Evolutionary conservation across 2,329 filamentous ascomycete species (phyloP).

Genomic region (Botrytis byssoidea): DNA sequence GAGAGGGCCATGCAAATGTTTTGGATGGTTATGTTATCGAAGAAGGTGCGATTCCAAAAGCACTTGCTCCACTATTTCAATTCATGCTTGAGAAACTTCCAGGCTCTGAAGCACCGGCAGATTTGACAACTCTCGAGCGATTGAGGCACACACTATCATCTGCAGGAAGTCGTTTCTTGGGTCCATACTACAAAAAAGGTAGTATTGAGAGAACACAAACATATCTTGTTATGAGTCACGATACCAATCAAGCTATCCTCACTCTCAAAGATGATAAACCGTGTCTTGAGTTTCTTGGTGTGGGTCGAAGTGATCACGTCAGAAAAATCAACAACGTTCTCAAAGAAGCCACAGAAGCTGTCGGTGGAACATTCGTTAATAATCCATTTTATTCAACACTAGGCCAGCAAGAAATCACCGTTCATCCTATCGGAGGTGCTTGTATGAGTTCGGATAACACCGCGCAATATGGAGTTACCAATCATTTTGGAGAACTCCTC

Average conservation of each 20-base stretch:
- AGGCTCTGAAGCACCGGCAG: constrained; percentile 44
- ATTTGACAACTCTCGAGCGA: constrained; percentile 43
- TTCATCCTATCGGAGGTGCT: constrained; percentile 66
- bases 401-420: constrained; percentile 58
- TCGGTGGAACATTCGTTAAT: constrained; percentile 59
- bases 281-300: constrained; percentile 58
- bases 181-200: constrained; percentile 55
- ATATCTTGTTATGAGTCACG: constrained; percentile 52
- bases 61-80: constrained; percentile 56
- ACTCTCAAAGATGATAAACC: constrained; percentile 59
- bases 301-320: constrained; percentile 55
- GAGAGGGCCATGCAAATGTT: constrained; percentile 51
- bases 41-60: constrained; percentile 60
- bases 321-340: constrained; percentile 52
- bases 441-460: constrained; percentile 60
- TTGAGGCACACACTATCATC: constrained; percentile 49
- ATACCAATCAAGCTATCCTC: constrained; percentile 55
- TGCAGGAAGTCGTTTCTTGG: constrained; percentile 54
- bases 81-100: constrained; percentile 55
- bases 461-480: constrained; percentile 56
- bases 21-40: constrained; percentile 63
- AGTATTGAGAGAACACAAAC: constrained; percentile 60
- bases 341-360: constrained; percentile 52
- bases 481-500: constrained; percentile 61
- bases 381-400: constrained; percentile 58